Base-by-base conservation (phyloP, 2,329 filamentous ascomycete species). In the Apiospora hydei region DNA sequence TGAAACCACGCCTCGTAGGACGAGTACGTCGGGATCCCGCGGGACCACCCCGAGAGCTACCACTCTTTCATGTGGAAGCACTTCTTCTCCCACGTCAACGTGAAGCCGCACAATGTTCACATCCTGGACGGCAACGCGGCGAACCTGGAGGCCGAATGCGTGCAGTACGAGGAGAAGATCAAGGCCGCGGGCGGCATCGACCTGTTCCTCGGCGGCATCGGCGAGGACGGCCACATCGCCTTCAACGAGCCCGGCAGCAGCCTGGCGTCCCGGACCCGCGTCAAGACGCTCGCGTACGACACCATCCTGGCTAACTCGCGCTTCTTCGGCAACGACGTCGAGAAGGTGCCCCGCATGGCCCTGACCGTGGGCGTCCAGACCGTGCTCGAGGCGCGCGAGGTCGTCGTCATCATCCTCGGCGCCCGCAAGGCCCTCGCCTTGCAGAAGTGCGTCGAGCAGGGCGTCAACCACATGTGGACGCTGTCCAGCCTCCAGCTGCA, bases 31-130 rank as follows among this genome's bases (percentile, higher is more conserved):
- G 93, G 92, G 72, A 89, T 97, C 74, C 92, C 94, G 46, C 90
- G 93, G 78, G 93, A 95, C 77, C 93, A 97, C 81, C 91, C 93
- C 16, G 91, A 96, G 81, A 94, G 92, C 78, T 97, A 97, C 83
- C 94, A 97, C 85, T 93, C 91, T 75, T 97, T 96, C 86, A 96
- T 97, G 94, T 97, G 95, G 89, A 94, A 93, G 83, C 88, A 96
- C 84, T 94, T 97, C 87, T 97, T 97, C 86, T 94, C 92, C 61
- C 94, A 90, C 77, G 91, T 96, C 77, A 93, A 97, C 79, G 92
- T 96, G 77, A 89, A 91, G 75, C 94, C 94, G 6, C 88, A 89
- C 78, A 95, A 96, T 81, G 94, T 96, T 80, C 91, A 97, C 83
- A 94, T 96, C 78, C 88, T 96, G 51, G 90, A 96, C 79, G 94